Evolutionary conservation across 164 flowering plant species (phyloP).

Genomic region (Warburgia ugandensis): DNA sequence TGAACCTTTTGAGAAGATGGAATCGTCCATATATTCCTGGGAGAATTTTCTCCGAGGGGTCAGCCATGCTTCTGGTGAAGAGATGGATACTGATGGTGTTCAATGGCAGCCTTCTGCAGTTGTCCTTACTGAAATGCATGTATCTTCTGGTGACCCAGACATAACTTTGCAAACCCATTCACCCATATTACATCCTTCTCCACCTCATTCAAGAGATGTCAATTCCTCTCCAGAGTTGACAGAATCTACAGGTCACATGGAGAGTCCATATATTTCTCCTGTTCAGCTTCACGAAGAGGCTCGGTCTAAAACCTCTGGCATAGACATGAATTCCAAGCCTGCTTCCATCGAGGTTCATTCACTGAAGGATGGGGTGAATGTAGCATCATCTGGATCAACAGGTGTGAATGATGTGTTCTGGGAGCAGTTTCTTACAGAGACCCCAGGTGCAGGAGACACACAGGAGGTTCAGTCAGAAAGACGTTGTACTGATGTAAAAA

Average conservation of each 20-base stretch:
- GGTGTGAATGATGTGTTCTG: constrained; percentile 69
- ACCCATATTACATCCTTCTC: constrained; percentile 17
- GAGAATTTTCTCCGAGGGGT: constrained; percentile 38
- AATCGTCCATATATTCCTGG: constrained; percentile 41
- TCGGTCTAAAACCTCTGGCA: constrained; percentile 26
- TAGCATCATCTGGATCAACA: constrained; percentile 14
- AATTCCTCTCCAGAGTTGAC: constrained; percentile 39
- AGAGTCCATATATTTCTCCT: constrained; percentile 31
- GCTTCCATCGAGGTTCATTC: constrained; percentile 19
- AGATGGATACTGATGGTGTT: constrained; percentile 14
- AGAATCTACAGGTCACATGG: constrained; percentile 21
- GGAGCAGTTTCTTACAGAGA: constrained; percentile 74
- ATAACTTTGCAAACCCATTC: constrained; percentile 18
- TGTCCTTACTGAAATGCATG: constrained; percentile 16
- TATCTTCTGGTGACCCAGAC: constrained; percentile 35
- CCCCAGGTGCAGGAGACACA: constrained; percentile 36
- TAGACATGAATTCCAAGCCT: constrained; percentile 45
- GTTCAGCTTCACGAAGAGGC: no score
- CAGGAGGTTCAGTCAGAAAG: constrained; percentile 50
- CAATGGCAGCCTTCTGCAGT: constrained; percentile 19
- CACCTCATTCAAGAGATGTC: constrained; percentile 29
- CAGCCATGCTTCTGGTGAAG: constrained; percentile 28
- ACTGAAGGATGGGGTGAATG: constrained; percentile 13
- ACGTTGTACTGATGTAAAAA: constrained; percentile 19
- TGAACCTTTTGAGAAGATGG: constrained; percentile 45